Evolutionary conservation across 805 yeast genomes (phyloP).

Genomic region (Pichia cephalocereana): DNA sequence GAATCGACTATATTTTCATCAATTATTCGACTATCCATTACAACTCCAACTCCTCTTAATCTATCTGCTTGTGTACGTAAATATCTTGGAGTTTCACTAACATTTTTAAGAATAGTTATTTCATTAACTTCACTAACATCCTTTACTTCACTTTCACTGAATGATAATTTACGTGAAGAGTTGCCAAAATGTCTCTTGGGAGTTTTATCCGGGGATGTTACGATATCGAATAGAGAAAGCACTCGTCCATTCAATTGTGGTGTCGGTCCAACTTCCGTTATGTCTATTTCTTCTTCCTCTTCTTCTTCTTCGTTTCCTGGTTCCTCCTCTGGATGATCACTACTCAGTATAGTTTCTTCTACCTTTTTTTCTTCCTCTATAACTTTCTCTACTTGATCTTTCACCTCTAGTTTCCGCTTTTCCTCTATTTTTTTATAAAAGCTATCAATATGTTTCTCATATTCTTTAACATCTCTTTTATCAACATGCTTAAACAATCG

Average conservation of each 20-base stretch:
- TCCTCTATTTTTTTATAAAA: neutral
- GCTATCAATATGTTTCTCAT: neutral
- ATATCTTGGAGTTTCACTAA: conserved; percentile 19
- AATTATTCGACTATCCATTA: neutral
- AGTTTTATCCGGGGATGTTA: conserved; percentile 12
- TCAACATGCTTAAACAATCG: conserved; percentile 1
- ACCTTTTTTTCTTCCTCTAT: no score
- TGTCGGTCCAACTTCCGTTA: conserved; percentile 64
- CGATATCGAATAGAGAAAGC: conserved; percentile 59
- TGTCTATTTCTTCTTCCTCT: neutral
- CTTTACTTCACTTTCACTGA: neutral
- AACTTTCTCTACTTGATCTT: no score
- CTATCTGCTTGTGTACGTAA: conserved; percentile 9
- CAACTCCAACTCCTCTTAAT: neutral
- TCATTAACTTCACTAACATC: no score
- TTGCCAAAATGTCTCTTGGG: neutral
- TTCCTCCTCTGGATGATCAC: neutral
- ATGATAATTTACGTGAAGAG: neutral
- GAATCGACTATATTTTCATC: neutral
- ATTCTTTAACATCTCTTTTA: neutral
- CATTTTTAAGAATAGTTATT: no score
- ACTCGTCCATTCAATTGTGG: conserved; percentile 79
- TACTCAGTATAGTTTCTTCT: no score
- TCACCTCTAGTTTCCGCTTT: neutral
- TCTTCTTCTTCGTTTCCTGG: neutral